phyloP scores from a whole-genome alignment of 257 asterid genomes.

The Salvia splendens region DNA sequence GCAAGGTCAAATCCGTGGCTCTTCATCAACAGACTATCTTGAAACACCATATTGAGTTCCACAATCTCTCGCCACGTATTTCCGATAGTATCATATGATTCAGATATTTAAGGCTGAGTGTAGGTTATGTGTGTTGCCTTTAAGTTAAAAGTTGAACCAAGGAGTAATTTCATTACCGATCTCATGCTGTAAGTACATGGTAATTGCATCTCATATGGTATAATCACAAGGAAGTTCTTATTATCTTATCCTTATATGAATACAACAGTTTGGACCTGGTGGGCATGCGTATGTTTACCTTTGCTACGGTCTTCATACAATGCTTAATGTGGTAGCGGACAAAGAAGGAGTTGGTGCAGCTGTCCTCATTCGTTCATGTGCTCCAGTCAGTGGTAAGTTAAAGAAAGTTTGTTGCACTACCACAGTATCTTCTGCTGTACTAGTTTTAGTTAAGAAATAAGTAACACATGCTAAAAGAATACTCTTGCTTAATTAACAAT shows the following conservation, averaged over 20 bases:
- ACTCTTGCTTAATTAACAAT: not conserved
- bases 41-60: not conserved
- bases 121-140: not conserved
- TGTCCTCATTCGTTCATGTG: constrained; percentile 84
- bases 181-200: not conserved
- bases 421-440: not conserved
- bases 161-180: not conserved
- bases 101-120: not conserved
- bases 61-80: too few relatives aligned
- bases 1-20: not conserved
- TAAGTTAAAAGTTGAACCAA: not conserved
- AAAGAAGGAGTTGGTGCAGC: constrained; percentile 88
- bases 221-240: not conserved
- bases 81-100: not conserved
- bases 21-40: not conserved
- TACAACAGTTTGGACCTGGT: constrained; percentile 79
- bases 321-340: constrained; percentile 96
- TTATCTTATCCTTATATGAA: not conserved
- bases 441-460: too few relatives aligned
- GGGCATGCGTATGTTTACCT: constrained; percentile 94
- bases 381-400: constrained; percentile 74
- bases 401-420: not conserved
- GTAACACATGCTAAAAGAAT: not conserved
- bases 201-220: not conserved
- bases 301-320: constrained; percentile 84